Base-by-base conservation (phyloP, 2,329 filamentous ascomycete species). In the Hypoxylon sp. region DNA sequence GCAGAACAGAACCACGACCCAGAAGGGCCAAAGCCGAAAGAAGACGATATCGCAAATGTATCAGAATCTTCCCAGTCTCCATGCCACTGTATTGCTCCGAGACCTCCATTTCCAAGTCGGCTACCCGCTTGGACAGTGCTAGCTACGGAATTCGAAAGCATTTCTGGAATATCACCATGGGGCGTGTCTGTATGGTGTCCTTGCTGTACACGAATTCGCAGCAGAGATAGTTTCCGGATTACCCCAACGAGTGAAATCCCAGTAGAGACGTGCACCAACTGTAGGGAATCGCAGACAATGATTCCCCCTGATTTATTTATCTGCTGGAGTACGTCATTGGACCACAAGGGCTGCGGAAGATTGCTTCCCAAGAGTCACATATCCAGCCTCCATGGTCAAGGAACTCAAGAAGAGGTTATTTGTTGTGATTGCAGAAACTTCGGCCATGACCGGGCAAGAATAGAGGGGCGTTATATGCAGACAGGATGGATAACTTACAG, bases 391-490 rank as follows among this genome's bases (percentile, higher is more conserved):
- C 21, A 43, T 11, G 28, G 23, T 13, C 48, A 41, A 11, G 46
- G 50, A 9, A 25, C 23, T 0, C 60, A 52, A 17, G 61, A 57
- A 11, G 57, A 57, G 1, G 28, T 65, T 25, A 45, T 65, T 17
- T 68, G 65, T 41, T 52, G 36, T 11, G 65, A 68, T 21, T 68
- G 65, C 25, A 52, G 61, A 58, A 41, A 61, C 11, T 61, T 68
- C n/a, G 65, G 65, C 10, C 57, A 57, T 11, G 19, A 11, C 19
- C 34, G 56, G 17, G 60, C 51, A 2, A 63, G 65, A 28, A n/a
- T 43, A 3, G 56, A 60, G 21, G 65, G 65, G 4, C 23, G 60
- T 21, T 64, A 60, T 19, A 45, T 38, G 3, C 34, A 60, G 45
- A 36, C n/a, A 36, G 36, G 30, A 38, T 52, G 28, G 28, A 30